Evolutionary conservation across 331 rosid species (phyloP).

Genomic region (Malus hybrid): DNA sequence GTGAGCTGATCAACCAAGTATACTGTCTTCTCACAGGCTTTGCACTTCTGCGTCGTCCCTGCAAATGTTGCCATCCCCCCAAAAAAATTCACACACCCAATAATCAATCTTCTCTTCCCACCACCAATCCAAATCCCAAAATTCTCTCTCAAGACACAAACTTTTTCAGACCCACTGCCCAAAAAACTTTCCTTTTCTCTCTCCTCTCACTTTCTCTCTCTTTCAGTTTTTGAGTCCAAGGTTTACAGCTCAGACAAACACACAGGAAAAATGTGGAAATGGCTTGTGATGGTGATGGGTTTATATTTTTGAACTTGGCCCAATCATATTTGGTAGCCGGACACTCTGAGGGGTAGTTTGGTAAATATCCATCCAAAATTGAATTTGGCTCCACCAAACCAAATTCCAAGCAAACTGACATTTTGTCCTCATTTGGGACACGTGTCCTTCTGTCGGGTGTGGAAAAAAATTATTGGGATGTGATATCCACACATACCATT

Average conservation of each 20-base stretch:
- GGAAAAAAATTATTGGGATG: neutral
- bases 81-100: neutral
- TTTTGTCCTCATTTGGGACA: neutral
- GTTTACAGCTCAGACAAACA: constrained; percentile 35
- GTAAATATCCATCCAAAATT: neutral
- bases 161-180: constrained; percentile 3
- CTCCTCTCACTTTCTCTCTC: neutral
- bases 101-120: neutral
- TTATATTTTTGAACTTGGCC: constrained; percentile 8
- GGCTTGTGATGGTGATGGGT: constrained; percentile 9
- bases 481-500: too few relatives aligned
- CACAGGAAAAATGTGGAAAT: constrained; percentile 14
- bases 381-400: constrained; percentile 6
- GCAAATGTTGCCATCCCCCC: constrained; percentile 59
- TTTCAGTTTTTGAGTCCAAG: constrained; percentile 19
- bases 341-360: constrained; percentile 16
- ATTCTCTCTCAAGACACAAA: constrained; percentile 12
- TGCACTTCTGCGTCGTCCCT: constrained; percentile 95
- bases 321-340: constrained; percentile 27
- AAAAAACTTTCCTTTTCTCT: neutral
- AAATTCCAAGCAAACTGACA: constrained; percentile 1
- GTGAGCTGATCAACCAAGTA: constrained; percentile 88
- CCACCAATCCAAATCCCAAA: neutral
- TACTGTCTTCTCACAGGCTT: constrained; percentile 80
- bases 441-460: neutral